These are phyloP conservation scores for Eucalyptus pauciflora DNA, from an alignment of 345 rosid genomes.

Conservation along the genomic window DNA sequence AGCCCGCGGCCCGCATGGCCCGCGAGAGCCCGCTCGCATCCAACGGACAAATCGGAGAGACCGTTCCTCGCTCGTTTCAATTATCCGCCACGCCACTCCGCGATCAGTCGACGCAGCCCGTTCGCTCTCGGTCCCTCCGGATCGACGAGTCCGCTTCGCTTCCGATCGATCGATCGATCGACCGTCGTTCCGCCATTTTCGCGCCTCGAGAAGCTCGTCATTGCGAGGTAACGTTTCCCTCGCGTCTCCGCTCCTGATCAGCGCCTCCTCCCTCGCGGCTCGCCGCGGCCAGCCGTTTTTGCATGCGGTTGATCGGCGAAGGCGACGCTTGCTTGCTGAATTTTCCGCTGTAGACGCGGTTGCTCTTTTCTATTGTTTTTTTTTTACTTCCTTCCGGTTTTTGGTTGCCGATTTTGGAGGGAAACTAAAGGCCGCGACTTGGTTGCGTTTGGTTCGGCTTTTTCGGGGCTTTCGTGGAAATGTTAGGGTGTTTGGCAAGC, in stretches of 20 bases:
- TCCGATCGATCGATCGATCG: neutral
- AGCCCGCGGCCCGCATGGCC: neutral
- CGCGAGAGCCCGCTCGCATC: neutral
- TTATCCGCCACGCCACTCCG: neutral
- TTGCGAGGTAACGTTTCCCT: neutral
- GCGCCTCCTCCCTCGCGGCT: neutral
- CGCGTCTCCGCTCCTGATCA: neutral
- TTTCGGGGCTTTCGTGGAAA: fast-evolving
- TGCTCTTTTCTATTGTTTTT: neutral
- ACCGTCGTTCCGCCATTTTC: neutral
- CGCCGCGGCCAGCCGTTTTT: neutral
- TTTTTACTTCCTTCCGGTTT: neutral
- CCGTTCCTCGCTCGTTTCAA: neutral
- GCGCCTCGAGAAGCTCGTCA: neutral
- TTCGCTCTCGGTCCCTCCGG: neutral
- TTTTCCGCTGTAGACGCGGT: neutral
- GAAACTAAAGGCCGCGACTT: neutral
- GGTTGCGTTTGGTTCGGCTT: neutral
- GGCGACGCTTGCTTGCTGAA: neutral
- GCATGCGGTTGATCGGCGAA: neutral
- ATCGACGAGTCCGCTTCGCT: neutral
- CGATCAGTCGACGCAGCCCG: neutral
- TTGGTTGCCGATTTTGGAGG: neutral
- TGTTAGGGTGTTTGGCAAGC: no score
- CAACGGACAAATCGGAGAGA: neutral